Evolutionary conservation across 108 stramenopile species (phyloP), one percentile per base, ranked within the genome.

Genomic region (Skeletonema menzelii): DNA sequence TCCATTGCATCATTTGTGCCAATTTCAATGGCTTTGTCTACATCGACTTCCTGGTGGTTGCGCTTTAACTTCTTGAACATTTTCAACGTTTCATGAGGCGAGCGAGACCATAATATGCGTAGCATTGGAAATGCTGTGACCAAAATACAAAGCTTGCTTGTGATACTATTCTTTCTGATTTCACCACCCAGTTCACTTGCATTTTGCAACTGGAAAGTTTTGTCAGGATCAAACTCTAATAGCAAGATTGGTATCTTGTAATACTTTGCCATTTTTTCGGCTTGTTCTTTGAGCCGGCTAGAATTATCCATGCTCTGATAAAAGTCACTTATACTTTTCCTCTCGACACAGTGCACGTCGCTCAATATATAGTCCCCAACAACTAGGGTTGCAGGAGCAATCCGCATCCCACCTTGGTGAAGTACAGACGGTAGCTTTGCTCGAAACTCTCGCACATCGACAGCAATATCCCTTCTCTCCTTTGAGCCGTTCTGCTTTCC

Each of bases 401-500:
- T 59, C 26, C 86, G 69, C 86, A 97, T 89, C 15, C 96, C 97
- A 14, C 88, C 92, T 79, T 95, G 86, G 80, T 99, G 96, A 47
- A 99, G 83, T 58, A 98, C 90, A n/a, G 92, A 96, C 0, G 99
- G 99, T 38, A 99, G 73, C 4, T 92, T 79, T 26, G 96, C 89
- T n/a, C 99, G 84, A 67, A 99, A 99, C 77, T 99, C 99, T 32
- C 99, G 87, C 27, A 98, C 93, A 79, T 99, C 99, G 5, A 98
- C 98, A 27, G 89, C 89, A 80, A 95, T 88, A 65, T 95, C 90
- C 34, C 94, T 84, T 59, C 72, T 60, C 59, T 90, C 87, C 20
- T 82, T 56, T 15, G 49, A 38, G 0, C 47, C 19, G 19, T 74
- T 80, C 44, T 77, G 63, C 59, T 87, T 88, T 28, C 93, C 90